Evolutionary conservation across 148 eudicot species (phyloP), one percentile per base, ranked within the genome.

Genomic region (Euryodendron excelsum): DNA sequence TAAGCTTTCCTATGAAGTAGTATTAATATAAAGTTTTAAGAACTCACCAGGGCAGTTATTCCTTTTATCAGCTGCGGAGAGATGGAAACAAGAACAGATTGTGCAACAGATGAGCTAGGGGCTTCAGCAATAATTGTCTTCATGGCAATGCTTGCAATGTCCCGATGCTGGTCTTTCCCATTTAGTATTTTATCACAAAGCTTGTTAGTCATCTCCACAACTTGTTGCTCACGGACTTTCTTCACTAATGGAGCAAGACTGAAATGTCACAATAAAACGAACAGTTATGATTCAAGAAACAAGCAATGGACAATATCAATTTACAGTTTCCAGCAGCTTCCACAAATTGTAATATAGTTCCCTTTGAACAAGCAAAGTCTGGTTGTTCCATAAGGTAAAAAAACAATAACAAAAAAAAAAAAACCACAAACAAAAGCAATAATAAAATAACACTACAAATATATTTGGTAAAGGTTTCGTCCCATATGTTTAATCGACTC

Each of bases 181-280:
- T 96, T 91, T 60, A 93, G 87, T 77, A 96, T 81, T 84, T 96
- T 96, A 74, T 86, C 85, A 80, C 91, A 93, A 75, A 96, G 98
- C 84, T 88, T 96, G 52, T 83, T 71, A 17, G 93, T 74, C 97
- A 96, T 92, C 85, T 93, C 98, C 69, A 94, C 83, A 55, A 96
- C 94, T 81, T 91, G 94, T 31, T 85, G 88, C 84, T 92, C 95
- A 36, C 84, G 89, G 45, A 96, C 82, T 86, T 92, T 96, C 91
- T 93, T 96, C 85, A 90, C 96, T 91, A 96, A 77, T n/a, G 97
- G 99, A 83, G 94, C 92, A 84, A 96, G 93, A 84, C 99, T 96
- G 84, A 67, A 79, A 77, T 66, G 81, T 59, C 65, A 82, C 67
- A 63, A 69, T 30, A 31, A 67, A 36, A 11, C 50, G 78, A 59